Evolutionary conservation across 2,329 filamentous ascomycete species (phyloP).

Genomic region (Teratosphaeria epicoccoides): DNA sequence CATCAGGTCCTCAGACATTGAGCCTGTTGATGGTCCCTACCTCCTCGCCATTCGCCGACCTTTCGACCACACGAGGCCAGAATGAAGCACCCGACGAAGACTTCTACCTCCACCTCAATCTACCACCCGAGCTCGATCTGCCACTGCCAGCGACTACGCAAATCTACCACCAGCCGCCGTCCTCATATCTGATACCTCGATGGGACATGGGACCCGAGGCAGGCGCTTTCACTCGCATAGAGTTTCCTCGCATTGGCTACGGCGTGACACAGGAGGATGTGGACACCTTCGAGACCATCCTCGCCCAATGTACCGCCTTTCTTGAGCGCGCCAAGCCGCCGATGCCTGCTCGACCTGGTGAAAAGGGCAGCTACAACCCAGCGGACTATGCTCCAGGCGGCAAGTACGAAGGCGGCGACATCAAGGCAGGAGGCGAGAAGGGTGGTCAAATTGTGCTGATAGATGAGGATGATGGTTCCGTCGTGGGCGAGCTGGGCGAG

Average conservation of each 20-base stretch:
- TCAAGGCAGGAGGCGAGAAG: constrained; percentile 23
- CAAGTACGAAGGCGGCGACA: constrained; percentile 44
- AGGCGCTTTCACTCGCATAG: constrained; percentile 84
- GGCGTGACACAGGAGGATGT: constrained; percentile 80
- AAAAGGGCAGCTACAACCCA: constrained; percentile 59
- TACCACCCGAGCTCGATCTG: constrained; percentile 88
- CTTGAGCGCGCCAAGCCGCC: constrained; percentile 68
- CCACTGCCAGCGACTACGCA: constrained; percentile 91
- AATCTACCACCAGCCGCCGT: constrained; percentile 90
- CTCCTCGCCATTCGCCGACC: constrained; percentile 54
- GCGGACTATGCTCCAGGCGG: constrained; percentile 65
- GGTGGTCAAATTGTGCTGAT: constrained; percentile 77
- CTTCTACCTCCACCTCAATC: constrained; percentile 91
- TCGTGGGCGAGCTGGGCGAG: constrained; percentile 82
- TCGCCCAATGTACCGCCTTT: constrained; percentile 96
- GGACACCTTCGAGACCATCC: constrained; percentile 93
- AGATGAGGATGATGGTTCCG: constrained; percentile 91
- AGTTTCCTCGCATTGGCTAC: constrained; percentile 66
- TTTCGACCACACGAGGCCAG: constrained; percentile 47
- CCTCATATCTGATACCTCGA: constrained; percentile 85
- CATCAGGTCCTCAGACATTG: constrained; percentile 77
- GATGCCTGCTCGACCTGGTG: constrained; percentile 20
- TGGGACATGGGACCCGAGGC: constrained; percentile 86
- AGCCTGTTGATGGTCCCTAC: constrained; percentile 95
- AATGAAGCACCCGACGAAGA: constrained; percentile 61